These are phyloP conservation scores for Fusarium protoensiforme DNA, from an alignment of 2,329 filamentous ascomycete species.

Conservation along the genomic window DNA sequence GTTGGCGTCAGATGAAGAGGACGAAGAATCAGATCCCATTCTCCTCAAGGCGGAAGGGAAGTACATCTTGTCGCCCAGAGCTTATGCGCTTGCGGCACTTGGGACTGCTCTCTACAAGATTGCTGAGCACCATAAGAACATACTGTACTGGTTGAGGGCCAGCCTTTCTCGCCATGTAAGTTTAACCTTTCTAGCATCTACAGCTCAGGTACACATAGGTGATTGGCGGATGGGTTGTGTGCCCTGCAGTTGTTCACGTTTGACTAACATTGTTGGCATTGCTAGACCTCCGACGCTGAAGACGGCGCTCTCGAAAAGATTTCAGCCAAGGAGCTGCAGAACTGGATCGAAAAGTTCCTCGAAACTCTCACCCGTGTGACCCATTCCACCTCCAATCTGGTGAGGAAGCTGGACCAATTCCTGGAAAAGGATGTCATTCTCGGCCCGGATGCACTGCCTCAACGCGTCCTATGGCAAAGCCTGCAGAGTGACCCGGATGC, in stretches of 20 bases:
- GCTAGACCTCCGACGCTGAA: not conserved
- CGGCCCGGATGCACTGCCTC: not conserved
- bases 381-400: not conserved
- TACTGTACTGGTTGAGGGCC: not conserved
- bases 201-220: too few relatives aligned
- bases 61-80: not conserved
- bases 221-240: too few relatives aligned
- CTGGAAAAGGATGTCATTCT: not conserved
- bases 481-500: not conserved
- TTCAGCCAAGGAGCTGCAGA: not conserved
- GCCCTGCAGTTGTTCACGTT: too few relatives aligned
- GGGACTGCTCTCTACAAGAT: not conserved
- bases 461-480: conserved; percentile 4
- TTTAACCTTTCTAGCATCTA: not conserved
- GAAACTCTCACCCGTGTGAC: not conserved
- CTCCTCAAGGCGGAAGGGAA: not conserved
- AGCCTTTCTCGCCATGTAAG: conserved; percentile 10
- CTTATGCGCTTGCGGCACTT: conserved; percentile 11
- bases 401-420: not conserved
- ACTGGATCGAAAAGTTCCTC: not conserved
- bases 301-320: not conserved
- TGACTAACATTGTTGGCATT: not conserved
- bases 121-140: not conserved
- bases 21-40: conserved; percentile 10
- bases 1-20: conserved; percentile 2